Conservation (phyloP, 345 rosid species). For the Aegle marmelos region DNA sequence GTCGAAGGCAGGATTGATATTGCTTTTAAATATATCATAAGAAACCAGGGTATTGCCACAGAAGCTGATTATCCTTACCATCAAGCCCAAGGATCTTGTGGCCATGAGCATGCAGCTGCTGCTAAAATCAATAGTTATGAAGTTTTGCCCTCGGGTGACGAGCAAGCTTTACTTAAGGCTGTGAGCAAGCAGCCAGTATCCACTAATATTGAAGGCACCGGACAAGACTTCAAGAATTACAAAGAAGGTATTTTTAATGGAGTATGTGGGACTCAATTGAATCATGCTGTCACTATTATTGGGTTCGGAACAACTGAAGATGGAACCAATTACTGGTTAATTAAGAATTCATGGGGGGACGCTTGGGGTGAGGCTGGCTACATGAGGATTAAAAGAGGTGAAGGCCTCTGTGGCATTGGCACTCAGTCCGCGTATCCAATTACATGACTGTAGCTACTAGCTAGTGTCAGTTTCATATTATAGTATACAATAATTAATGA, state of each 20-base stretch:
- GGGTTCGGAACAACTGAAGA: constrained; percentile 42
- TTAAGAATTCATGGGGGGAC: constrained; percentile 57
- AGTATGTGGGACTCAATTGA: constrained; percentile 25
- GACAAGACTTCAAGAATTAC: constrained; percentile 19
- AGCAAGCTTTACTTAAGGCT: constrained; percentile 23
- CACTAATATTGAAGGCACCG: constrained; percentile 19
- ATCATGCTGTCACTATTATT: constrained; percentile 45
- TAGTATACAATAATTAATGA: no score
- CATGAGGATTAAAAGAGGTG: constrained; percentile 42
- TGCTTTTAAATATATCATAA: neutral
- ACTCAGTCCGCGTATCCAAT: neutral
- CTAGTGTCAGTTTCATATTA: no score
- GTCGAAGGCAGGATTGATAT: neutral
- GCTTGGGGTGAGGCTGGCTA: constrained; percentile 54
- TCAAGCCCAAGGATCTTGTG: neutral
- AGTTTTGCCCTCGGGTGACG: constrained; percentile 41
- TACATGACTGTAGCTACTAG: neutral
- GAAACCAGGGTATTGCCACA: neutral
- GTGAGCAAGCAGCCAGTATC: constrained; percentile 52
- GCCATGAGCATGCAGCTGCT: neutral
- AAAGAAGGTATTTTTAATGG: constrained; percentile 37
- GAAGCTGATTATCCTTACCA: neutral
- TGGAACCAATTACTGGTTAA: constrained; percentile 42
- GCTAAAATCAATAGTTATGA: constrained; percentile 4
- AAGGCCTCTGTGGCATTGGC: neutral